These are phyloP conservation scores for Calonectria fujianensis DNA, from an alignment of 2,329 filamentous ascomycete genomes.

Conservation along the genomic window DNA sequence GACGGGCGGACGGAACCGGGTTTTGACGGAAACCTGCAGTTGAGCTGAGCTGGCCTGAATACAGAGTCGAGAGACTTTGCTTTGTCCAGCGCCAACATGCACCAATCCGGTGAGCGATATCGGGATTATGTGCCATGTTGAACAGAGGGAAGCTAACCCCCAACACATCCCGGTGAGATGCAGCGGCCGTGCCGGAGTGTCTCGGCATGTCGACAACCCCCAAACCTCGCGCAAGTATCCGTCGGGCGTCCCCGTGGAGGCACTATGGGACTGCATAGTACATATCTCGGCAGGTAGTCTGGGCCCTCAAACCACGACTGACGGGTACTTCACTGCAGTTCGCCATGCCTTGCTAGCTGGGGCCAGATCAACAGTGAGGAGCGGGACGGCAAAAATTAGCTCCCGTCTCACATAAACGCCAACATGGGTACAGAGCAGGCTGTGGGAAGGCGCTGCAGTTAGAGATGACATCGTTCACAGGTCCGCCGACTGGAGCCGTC, in stretches of 20 bases:
- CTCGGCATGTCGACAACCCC: slow-evolving; percentile 29
- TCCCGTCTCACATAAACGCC: slow-evolving; percentile 36
- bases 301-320: slow-evolving; percentile 5
- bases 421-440: slow-evolving; percentile 16
- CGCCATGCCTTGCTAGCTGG: slow-evolving; percentile 24
- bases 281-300: slow-evolving; percentile 11
- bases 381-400: slow-evolving; percentile 15
- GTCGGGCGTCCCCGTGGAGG: slow-evolving; percentile 20
- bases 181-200: slow-evolving; percentile 26
- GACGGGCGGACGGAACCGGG: slow-evolving; percentile 26
- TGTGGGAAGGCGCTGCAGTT: slow-evolving; percentile 19
- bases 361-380: slow-evolving; percentile 21
- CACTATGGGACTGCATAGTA: slow-evolving; percentile 9
- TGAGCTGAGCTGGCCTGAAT: slow-evolving; percentile 31
- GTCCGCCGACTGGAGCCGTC: background rate
- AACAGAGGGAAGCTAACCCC: slow-evolving; percentile 9
- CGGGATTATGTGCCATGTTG: slow-evolving; percentile 24
- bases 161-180: slow-evolving; percentile 30
- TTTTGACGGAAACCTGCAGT: slow-evolving; percentile 30
- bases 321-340: slow-evolving; percentile 15
- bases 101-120: slow-evolving; percentile 30
- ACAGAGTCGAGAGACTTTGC: slow-evolving; percentile 32
- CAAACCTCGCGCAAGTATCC: slow-evolving; percentile 30
- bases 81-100: slow-evolving; percentile 34
- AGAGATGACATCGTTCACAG: slow-evolving; percentile 5